Conservation (phyloP, 2,329 filamentous ascomycete genomes). For the Colletotrichum higginsianum region DNA sequence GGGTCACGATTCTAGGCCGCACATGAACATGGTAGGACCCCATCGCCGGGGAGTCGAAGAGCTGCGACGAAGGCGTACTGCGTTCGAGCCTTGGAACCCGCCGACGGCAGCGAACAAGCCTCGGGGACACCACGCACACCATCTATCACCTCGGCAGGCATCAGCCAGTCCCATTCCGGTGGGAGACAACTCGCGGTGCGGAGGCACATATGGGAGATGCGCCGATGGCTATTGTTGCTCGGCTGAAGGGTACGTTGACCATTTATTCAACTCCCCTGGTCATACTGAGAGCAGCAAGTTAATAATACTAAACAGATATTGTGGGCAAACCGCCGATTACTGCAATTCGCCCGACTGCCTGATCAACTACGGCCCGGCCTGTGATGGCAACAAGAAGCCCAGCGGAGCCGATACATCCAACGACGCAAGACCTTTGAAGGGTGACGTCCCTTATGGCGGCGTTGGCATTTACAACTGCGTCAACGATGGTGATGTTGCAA, state of each 20-base stretch:
- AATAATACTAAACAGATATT: constrained; percentile 25
- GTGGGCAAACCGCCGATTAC: constrained; percentile 49
- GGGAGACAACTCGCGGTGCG: constrained; percentile 45
- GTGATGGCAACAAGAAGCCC: constrained; percentile 50
- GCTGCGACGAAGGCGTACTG: constrained; percentile 12
- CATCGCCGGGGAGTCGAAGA: constrained; percentile 10
- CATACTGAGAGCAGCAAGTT: not conserved
- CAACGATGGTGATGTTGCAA: constrained; percentile 50
- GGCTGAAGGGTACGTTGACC: constrained; percentile 47
- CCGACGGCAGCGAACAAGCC: constrained; percentile 44
- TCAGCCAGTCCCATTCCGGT: not conserved
- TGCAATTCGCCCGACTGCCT: constrained; percentile 50
- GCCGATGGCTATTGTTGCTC: constrained; percentile 53
- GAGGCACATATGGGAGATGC: constrained; percentile 48
- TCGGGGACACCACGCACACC: not conserved
- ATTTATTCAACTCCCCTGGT: not conserved
- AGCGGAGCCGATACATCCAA: constrained; percentile 45
- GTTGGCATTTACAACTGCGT: constrained; percentile 52
- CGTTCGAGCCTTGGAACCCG: constrained; percentile 47
- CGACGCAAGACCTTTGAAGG: constrained; percentile 46
- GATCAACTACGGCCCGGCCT: constrained; percentile 48
- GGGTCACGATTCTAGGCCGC: constrained; percentile 43
- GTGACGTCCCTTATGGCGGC: constrained; percentile 49
- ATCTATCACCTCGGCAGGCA: constrained; percentile 42
- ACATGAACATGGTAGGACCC: constrained; percentile 17